Evolutionary conservation across 2,329 filamentous ascomycete species (phyloP), one percentile per base, ranked within the genome.

Genomic region (Pseudopyricularia cyperi): DNA sequence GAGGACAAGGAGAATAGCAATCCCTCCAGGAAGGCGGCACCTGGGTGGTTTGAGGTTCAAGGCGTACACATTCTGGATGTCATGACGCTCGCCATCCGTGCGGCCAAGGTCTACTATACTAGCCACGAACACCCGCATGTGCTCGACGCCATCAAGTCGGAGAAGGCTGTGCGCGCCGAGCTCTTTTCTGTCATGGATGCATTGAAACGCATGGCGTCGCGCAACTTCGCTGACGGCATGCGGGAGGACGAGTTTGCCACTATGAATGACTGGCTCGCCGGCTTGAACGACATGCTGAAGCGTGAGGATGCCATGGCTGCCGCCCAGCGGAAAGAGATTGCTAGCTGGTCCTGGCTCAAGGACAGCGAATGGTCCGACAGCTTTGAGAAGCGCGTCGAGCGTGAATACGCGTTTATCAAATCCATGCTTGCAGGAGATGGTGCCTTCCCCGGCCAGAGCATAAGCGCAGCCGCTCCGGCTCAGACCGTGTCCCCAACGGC

Each of bases 91-190:
- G 91, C 91, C n/a, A 97, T 98, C 58, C 82, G 89, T 51, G 89
- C 91, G 1, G 93, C 93, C 50, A 95, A 94, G 69, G 84, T 94
- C 61, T 98, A 97, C 70, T 97, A 98, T 68, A 96, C 90, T 0
- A 80, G 89, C 4, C 93, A 97, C 64, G 87, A 94, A 61, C 77
- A 90, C 51, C 89, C 90, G 1, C 85, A 93, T 59, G 83, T 87
- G 35, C 73, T 97, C 17, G 88, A 93, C 61, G 73, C 85, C 28
- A 94, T 97, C 68, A 90, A 88, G 66, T 82, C 88, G 0, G 93
- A 98, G 66, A 87, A 85, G 56, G 78, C 86, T 57, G 85, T 98
- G 48, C 83, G 93, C 42, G 76, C 85, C 50, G 91, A 97, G 60
- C 72, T 97, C 8, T 79, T 95, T 39, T 79, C 81, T 53, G 87